These are phyloP conservation scores for Lasiodiplodia theobromae DNA, from an alignment of 2,329 filamentous ascomycete genomes.

Conservation along the genomic window DNA sequence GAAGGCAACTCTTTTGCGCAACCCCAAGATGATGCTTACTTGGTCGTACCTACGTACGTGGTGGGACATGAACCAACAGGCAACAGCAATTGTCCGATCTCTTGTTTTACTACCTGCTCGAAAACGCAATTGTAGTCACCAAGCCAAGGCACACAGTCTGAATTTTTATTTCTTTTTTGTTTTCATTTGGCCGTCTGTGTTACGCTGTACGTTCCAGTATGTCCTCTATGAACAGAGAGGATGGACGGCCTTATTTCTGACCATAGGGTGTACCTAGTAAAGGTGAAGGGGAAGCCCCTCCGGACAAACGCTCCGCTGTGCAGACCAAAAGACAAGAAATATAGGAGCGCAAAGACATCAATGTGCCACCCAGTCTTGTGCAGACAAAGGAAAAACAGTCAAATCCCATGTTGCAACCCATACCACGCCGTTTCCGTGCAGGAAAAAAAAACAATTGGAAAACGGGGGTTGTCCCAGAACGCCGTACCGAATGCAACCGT, in stretches of 20 bases:
- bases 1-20: not conserved
- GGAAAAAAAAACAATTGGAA: not conserved
- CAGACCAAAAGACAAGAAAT: not conserved
- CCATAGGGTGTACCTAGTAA: not conserved
- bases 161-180: slow-evolving; percentile 4
- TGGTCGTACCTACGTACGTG: not conserved
- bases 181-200: not conserved
- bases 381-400: not conserved
- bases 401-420: not conserved
- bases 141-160: not conserved
- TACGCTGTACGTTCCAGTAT: not conserved
- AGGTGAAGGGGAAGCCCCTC: not conserved
- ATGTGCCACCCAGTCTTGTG: not conserved
- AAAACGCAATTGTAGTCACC: not conserved
- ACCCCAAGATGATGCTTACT: not conserved
- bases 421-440: slow-evolving; percentile 2
- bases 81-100: not conserved
- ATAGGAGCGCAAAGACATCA: not conserved
- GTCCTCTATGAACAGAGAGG: not conserved
- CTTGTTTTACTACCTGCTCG: not conserved
- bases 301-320: not conserved
- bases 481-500: slow-evolving; percentile 25
- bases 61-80: not conserved
- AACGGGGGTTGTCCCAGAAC: not conserved
- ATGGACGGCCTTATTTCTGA: not conserved